Evolutionary conservation across 805 yeast species (phyloP), one percentile per base, ranked within the genome.

Genomic region (Millerozyma acaciae): DNA sequence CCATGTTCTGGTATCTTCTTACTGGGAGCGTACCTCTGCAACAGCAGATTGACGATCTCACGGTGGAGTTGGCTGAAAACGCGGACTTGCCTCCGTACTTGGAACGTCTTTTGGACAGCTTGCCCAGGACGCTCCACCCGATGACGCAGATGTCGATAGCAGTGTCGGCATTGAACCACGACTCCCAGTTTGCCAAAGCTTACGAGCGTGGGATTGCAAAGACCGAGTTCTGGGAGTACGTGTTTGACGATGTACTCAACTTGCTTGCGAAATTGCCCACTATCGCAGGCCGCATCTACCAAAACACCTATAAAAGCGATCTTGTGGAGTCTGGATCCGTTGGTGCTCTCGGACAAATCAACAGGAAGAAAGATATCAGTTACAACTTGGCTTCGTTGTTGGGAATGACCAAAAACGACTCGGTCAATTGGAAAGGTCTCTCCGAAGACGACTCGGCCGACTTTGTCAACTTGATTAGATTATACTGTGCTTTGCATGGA

Each of bases 61-160:
- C 76, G 22, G 67, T 61, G 42, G 84, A 78, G 46, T 65, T 83
- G 42, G 86, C 84, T 32, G 70, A 73, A 16, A 73, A 78, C 51
- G 76, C 79, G 22, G 70, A 68, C 30, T 62, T 82, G 43, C 90
- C 90, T 37, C 71, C 65, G 42, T 75, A 78, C 56, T 75, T 78
- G 26, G 69, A 61, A 50, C 75, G 70, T 45, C 58, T 79, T 30
- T 61, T 83, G 41, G 80, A 77, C 61, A 57, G 69, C 29, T 68
- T 80, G 38, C 90, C 90, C 33, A 53, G 70, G 21, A 68, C 75
- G 42, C 65, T 82, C 54, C 90, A 83, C 58, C 90, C 90, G 51
- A 83, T 83, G 90, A 80, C 89, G 16, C 90, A 83, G 57, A 68
- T 83, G 48, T 73, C 85, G 29, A 80, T 83, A 50, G 88, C 84